A percentile compares a stretch with the other conserved stretches of the same genome.
Conservation (phyloP, 257 asterid species). For the Primulina eburnea region DNA sequence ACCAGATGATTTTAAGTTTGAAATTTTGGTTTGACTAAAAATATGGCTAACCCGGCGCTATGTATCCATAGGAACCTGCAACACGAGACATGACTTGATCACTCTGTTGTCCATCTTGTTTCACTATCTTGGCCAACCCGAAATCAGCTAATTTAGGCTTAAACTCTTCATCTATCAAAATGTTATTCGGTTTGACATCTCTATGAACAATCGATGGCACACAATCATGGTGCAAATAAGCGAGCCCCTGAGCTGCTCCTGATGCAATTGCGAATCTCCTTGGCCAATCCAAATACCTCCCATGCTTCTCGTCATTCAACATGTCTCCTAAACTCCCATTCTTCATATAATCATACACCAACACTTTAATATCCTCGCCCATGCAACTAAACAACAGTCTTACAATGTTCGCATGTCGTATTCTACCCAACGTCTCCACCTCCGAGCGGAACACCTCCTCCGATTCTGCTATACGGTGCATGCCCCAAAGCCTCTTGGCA, state of each 20-base stretch:
- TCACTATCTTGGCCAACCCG: constrained; percentile 68
- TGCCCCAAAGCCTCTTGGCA: constrained; percentile 78
- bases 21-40: neutral
- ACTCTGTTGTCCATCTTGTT: constrained; percentile 29
- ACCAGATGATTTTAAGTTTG: neutral
- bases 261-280: constrained; percentile 55
- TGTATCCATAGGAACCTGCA: constrained; percentile 85
- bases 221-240: constrained; percentile 75
- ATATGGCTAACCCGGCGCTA: constrained; percentile 68
- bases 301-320: constrained; percentile 64
- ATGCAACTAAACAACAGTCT: constrained; percentile 62
- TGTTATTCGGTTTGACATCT: constrained; percentile 32
- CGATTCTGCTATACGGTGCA: constrained; percentile 41
- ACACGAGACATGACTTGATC: constrained; percentile 60
- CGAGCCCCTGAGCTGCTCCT: constrained; percentile 83
- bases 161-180: constrained; percentile 30
- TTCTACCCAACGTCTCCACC: constrained; percentile 47
- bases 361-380: constrained; percentile 51
- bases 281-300: constrained; percentile 65
- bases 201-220: constrained; percentile 33
- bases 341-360: constrained; percentile 66
- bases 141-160: constrained; percentile 54
- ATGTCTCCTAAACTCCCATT: constrained; percentile 69
- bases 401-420: constrained; percentile 74
- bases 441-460: constrained; percentile 52